Conservation (phyloP, 2,329 filamentous ascomycete species). For the Gnomoniopsis smithogilvyi region DNA sequence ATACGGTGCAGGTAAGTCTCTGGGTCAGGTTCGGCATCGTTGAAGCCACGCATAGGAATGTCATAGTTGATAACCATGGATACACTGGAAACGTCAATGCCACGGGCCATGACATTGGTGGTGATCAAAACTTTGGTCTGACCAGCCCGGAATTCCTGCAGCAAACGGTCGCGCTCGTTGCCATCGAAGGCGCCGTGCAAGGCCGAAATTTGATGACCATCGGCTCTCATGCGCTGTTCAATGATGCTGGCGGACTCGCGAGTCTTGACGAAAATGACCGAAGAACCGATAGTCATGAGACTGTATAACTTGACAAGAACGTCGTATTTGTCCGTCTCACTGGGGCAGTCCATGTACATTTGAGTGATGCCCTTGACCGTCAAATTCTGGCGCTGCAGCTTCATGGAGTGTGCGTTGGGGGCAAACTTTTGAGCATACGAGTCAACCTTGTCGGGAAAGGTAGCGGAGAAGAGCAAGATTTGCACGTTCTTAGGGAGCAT, state of each 20-base stretch:
- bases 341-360: conserved; percentile 91
- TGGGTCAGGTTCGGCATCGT: conserved; percentile 80
- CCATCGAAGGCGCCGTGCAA: conserved; percentile 88
- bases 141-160: conserved; percentile 82
- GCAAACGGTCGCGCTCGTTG: conserved; percentile 73
- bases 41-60: conserved; percentile 69
- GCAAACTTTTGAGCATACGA: conserved; percentile 81
- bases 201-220: conserved; percentile 89
- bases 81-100: conserved; percentile 87
- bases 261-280: conserved; percentile 96
- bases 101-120: conserved; percentile 92
- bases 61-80: conserved; percentile 99
- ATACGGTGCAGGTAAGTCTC: conserved; percentile 99
- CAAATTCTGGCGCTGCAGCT: conserved; percentile 83
- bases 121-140: conserved; percentile 95
- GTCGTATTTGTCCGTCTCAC: conserved; percentile 79
- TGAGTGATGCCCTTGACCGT: conserved; percentile 97
- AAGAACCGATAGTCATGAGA: conserved; percentile 92
- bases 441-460: conserved; percentile 82
- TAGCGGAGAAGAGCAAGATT: conserved; percentile 92
- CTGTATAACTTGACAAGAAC: conserved; percentile 91
- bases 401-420: conserved; percentile 81
- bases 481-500: conserved; percentile 74
- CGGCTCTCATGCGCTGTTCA: conserved; percentile 76
- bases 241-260: conserved; percentile 84